Evolutionary conservation across 2,329 filamentous ascomycete species (phyloP), one percentile per base, ranked within the genome.

Genomic region (Neophaeococcomyces mojaviensis): DNA sequence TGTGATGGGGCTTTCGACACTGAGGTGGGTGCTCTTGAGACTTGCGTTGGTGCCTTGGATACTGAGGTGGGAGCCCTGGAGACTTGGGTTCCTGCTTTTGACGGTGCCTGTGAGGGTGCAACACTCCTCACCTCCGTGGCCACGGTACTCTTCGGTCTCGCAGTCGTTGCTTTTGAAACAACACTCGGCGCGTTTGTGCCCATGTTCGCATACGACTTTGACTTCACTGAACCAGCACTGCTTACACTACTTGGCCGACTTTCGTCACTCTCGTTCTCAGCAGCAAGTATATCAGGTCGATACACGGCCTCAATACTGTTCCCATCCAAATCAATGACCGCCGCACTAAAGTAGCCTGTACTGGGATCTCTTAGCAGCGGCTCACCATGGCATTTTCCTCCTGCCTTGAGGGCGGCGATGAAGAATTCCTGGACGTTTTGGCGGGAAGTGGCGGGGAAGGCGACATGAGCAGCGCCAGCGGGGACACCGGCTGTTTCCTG

Each of bases 51-150:
- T 37, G 50, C 39, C 43, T 48, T 50, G n/a, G n/a, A n/a, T n/a
- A n/a, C n/a, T n/a, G n/a, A n/a, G 28, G 31, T 19, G 30, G 41
- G 20, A 22, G 32, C 16, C 24, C 20, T 4, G 3, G 41, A 30
- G 16, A 36, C 31, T 19, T 22, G 22, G 16, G 31, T 5, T 39
- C 39, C 19, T 15, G 24, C 28, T 33, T 31, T 31, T 12, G 51
- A 49, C 5, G 49, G 41, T 19, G 47, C 18, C 6, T 31, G 26
- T 24, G 41, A 39, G 24, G 20, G 36, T 5, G 42, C 38, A 4
- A 41, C 42, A 96, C 52, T 90, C 90, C 68, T 90, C 86, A 76
- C 88, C 95, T 67, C 90, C 87, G 59, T 86, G 85, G 62, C 89
- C 94, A 64, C 95, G 89, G 61, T 88, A 86, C 68, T 97, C 90